Evolutionary conservation across 768 basidiomycete genomes (phyloP).

Genomic region (Hericium rajendrae): DNA sequence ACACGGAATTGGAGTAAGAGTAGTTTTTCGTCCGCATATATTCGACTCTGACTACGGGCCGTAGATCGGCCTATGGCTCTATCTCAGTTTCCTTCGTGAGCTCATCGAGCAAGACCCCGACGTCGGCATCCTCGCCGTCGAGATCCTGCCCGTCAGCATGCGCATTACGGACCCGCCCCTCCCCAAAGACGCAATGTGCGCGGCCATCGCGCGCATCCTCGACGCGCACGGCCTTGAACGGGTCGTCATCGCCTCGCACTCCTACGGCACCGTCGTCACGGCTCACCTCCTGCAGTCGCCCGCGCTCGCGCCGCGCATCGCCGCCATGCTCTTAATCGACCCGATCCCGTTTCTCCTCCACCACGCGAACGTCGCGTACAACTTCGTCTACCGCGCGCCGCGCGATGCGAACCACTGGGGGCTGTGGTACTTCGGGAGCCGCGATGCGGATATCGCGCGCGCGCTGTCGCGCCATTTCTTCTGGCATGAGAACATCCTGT

Average conservation of each 20-base stretch:
- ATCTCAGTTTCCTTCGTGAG: constrained; percentile 40
- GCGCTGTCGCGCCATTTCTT: constrained; percentile 54
- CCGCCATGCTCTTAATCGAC: constrained; percentile 44
- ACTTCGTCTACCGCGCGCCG: constrained; percentile 54
- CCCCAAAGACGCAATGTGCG: constrained; percentile 29
- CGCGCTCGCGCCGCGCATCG: constrained; percentile 24
- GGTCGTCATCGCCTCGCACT: constrained; percentile 44
- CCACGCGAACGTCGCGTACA: constrained; percentile 50
- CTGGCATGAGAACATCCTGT: constrained; percentile 54
- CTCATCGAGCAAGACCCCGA: constrained; percentile 35
- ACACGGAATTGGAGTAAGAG: constrained; percentile 56
- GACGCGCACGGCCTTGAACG: constrained; percentile 28
- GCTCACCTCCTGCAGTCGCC: constrained; percentile 38
- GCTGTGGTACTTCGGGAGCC: constrained; percentile 58
- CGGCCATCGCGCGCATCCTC: constrained; percentile 36
- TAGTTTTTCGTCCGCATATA: too few relatives aligned
- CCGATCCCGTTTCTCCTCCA: constrained; percentile 59
- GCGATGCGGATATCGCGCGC: constrained; percentile 53
- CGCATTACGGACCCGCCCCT: constrained; percentile 48
- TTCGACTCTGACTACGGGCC: too few relatives aligned
- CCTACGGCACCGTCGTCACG: constrained; percentile 51
- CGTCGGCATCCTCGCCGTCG: constrained; percentile 48
- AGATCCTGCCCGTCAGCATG: constrained; percentile 51
- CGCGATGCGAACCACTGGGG: constrained; percentile 47
- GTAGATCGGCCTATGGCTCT: constrained; percentile 56